These are phyloP conservation scores for Volvox africanus DNA, from an alignment of 139 green algal species.

Conservation along the genomic window DNA sequence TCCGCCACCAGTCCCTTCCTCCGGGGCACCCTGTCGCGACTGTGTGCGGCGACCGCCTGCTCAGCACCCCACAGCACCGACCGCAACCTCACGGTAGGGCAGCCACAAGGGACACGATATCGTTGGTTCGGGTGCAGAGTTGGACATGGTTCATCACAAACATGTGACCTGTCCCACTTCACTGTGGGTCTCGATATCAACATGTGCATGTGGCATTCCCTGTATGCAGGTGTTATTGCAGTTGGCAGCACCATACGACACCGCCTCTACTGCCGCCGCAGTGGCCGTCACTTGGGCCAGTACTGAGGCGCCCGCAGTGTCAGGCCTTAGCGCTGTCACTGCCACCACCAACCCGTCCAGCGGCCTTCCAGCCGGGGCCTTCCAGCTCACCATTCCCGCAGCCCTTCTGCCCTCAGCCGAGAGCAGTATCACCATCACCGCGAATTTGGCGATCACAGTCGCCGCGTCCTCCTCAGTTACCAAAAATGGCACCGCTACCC, in stretches of 20 bases:
- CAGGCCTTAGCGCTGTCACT: background rate
- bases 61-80: slow-evolving; percentile 22
- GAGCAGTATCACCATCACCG: background rate
- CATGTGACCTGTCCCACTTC: background rate
- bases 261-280: background rate
- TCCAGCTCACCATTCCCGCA: slow-evolving; percentile 13
- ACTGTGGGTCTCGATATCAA: background rate
- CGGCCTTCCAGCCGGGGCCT: background rate
- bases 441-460: background rate
- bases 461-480: background rate
- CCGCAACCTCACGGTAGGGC: background rate
- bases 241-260: slow-evolving; percentile 4
- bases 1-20: slow-evolving; percentile 1
- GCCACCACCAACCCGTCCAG: background rate
- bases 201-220: no score
- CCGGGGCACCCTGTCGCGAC: background rate
- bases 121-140: background rate
- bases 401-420: background rate
- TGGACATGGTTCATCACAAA: background rate
- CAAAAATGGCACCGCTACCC: background rate
- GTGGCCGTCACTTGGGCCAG: slow-evolving; percentile 8
- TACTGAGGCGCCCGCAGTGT: background rate
- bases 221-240: background rate
- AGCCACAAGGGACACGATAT: background rate
- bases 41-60: slow-evolving; percentile 5